Conservation (phyloP, 768 basidiomycete species). For the Tylopilus balloui region DNA sequence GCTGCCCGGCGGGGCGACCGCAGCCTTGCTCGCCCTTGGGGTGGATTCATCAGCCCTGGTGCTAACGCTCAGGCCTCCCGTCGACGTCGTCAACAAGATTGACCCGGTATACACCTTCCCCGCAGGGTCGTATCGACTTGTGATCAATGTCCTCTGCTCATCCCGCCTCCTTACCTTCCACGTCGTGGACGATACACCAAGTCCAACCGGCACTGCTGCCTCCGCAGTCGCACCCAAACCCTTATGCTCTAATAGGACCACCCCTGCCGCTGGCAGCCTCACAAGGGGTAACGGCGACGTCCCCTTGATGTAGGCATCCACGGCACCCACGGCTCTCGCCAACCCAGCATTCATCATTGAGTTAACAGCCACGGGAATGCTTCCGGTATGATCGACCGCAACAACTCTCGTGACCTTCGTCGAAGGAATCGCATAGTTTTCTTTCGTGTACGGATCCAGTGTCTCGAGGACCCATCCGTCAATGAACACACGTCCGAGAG, state of each 20-base stretch:
- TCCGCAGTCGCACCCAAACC: conserved; percentile 33
- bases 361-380: conserved; percentile 80
- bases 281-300: conserved; percentile 62
- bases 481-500: conserved; percentile 76
- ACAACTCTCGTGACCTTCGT: conserved; percentile 82
- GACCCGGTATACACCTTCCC: conserved; percentile 48
- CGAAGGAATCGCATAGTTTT: conserved; percentile 92
- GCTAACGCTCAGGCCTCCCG: not conserved
- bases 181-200: conserved; percentile 23
- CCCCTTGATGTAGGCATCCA: conserved; percentile 72
- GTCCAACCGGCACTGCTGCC: conserved; percentile 22
- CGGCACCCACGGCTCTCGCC: conserved; percentile 62
- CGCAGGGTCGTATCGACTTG: conserved; percentile 48
- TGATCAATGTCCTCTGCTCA: conserved; percentile 51
- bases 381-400: conserved; percentile 83
- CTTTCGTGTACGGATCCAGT: conserved; percentile 89
- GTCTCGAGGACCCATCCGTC: conserved; percentile 98
- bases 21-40: conserved; percentile 40
- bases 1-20: conserved; percentile 24
- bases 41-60: conserved; percentile 34
- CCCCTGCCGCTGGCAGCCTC: conserved; percentile 60
- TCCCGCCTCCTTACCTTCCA: conserved; percentile 66
- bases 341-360: conserved; percentile 78
- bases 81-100: conserved; percentile 41
- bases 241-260: conserved; percentile 54